Percentiles rank a stretch among this genome's conserved stretches.
phyloP scores from a whole-genome alignment of 2,329 filamentous ascomycete genomes.

The Claviceps lovelessii region DNA sequence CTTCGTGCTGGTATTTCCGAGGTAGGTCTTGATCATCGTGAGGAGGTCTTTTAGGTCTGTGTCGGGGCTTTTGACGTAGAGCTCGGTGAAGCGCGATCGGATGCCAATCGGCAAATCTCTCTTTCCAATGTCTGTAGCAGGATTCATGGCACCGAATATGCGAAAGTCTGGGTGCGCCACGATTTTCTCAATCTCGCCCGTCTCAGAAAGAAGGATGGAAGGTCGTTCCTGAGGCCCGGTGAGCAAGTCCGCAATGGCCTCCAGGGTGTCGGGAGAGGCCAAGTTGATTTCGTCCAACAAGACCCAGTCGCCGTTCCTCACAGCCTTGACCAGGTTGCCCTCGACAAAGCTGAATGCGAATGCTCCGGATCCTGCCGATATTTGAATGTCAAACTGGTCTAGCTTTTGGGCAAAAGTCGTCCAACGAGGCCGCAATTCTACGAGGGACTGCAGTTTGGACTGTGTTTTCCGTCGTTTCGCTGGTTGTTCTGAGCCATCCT shows the following conservation, averaged over 20 bases:
- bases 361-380: constrained; percentile 54
- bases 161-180: constrained; percentile 84
- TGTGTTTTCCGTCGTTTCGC: constrained; percentile 54
- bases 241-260: constrained; percentile 82
- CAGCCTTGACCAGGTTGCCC: constrained; percentile 90
- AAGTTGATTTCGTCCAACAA: constrained; percentile 95
- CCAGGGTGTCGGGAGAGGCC: constrained; percentile 84
- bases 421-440: constrained; percentile 55
- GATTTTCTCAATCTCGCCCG: constrained; percentile 81
- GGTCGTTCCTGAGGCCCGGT: constrained; percentile 57
- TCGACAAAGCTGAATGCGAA: constrained; percentile 96
- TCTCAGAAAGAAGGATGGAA: constrained; percentile 81
- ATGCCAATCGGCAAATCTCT: constrained; percentile 81
- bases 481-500: constrained; percentile 35
- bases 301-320: constrained; percentile 92
- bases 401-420: constrained; percentile 61
- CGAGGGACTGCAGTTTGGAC: constrained; percentile 50
- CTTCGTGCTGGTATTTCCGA: constrained; percentile 56
- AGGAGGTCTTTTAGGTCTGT: constrained; percentile 73
- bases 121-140: constrained; percentile 93
- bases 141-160: constrained; percentile 98
- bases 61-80: constrained; percentile 88
- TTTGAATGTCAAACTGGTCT: constrained; percentile 65
- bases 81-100: constrained; percentile 83
- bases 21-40: constrained; percentile 75